These are phyloP conservation scores for Allium sativum DNA, from an alignment of 106 monocot genomes.

Conservation along the genomic window DNA sequence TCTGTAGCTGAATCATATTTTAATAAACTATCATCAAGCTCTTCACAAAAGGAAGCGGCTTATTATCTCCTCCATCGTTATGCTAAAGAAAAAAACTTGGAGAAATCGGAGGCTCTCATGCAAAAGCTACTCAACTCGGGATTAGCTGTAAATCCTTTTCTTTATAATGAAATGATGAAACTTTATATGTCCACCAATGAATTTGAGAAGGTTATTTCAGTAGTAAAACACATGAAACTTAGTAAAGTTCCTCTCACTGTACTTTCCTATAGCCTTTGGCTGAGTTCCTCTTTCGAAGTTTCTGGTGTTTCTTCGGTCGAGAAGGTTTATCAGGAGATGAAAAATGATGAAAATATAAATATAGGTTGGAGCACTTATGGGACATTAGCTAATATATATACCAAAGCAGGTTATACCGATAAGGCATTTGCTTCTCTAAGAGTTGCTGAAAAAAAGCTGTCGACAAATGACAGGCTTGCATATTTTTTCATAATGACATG, in stretches of 20 bases:
- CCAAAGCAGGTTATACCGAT: conserved; percentile 11
- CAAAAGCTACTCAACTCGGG: conserved; percentile 17
- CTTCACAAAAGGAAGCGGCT: conserved; percentile 46
- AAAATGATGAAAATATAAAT: conserved; percentile 39
- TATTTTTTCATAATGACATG: conserved; percentile 78
- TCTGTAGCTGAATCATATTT: conserved; percentile 64
- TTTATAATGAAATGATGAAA: conserved; percentile 88
- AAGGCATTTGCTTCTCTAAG: conserved; percentile 42
- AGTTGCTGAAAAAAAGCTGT: conserved; percentile 55
- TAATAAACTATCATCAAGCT: conserved; percentile 19
- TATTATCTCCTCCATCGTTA: conserved; percentile 64
- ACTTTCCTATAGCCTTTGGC: conserved; percentile 73
- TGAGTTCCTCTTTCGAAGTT: conserved; percentile 46
- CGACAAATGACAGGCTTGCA: conserved; percentile 39
- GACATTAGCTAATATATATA: conserved; percentile 57
- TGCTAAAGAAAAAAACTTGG: conserved; percentile 35
- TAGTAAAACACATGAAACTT: conserved; percentile 54
- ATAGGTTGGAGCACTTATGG: conserved; percentile 71
- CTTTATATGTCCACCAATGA: conserved; percentile 52
- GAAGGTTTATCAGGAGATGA: conserved; percentile 53
- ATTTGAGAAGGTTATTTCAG: conserved; percentile 31
- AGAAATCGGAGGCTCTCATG: conserved; percentile 54
- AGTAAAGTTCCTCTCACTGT: conserved; percentile 41
- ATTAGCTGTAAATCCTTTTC: conserved; percentile 29
- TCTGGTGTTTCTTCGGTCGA: conserved; percentile 36